These are phyloP conservation scores for Cardiosporidium cionae DNA, from an alignment of 169 alveolate genomes.

Conservation along the genomic window DNA sequence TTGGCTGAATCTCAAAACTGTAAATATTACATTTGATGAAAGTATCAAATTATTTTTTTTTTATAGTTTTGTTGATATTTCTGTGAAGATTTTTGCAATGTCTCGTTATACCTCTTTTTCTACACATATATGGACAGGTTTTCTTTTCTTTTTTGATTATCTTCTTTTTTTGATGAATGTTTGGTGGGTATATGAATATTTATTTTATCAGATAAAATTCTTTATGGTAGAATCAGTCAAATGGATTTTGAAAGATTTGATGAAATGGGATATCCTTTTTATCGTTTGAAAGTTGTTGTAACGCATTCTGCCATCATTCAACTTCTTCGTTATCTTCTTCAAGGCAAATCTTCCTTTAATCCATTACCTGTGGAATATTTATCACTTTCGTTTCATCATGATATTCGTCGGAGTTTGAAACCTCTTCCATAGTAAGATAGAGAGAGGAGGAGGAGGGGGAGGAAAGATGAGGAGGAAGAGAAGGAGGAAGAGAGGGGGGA, in stretches of 20 bases:
- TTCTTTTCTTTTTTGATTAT: not conserved
- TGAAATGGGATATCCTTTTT: constrained; percentile 24
- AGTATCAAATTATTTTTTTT: too few relatives aligned
- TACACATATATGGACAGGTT: constrained; percentile 13
- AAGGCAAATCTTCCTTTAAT: not conserved
- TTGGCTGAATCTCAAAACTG: too few relatives aligned
- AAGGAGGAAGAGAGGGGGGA: too few relatives aligned
- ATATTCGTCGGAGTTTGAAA: not conserved
- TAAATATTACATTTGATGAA: too few relatives aligned
- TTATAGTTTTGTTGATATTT: not conserved
- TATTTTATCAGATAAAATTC: constrained; percentile 22
- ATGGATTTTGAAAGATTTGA: constrained; percentile 33
- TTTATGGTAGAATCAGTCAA: constrained; percentile 32
- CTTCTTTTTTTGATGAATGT: not conserved
- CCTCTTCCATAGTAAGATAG: constrained; percentile 9
- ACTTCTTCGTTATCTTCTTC: constrained; percentile 16
- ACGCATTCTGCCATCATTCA: constrained; percentile 36
- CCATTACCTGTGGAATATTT: not conserved
- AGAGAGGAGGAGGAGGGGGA: too few relatives aligned
- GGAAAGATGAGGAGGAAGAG: too few relatives aligned
- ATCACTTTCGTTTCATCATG: not conserved
- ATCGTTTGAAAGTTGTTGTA: constrained; percentile 32
- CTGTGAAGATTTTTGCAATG: not conserved
- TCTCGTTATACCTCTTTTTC: constrained; percentile 22
- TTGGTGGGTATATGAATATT: not conserved